Base-by-base conservation (phyloP, 805 yeast species). In the Lachancea cidri region DNA sequence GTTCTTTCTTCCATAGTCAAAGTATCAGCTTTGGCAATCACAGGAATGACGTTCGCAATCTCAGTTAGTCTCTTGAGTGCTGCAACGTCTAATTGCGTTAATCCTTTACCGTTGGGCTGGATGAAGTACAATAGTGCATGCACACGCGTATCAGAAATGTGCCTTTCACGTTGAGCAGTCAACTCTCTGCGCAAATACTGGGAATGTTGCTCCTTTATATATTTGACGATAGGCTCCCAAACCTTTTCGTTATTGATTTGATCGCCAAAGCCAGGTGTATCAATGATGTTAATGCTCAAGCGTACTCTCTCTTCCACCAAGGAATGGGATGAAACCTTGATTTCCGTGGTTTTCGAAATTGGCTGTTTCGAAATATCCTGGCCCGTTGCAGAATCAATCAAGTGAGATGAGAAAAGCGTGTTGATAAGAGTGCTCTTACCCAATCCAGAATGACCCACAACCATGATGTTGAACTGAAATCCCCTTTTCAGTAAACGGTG, bases 181-280 rank as follows among this genome's bases (percentile, higher is more conserved):
- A 91, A 80, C 67, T 89, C 98, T 64, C 84, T 86, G 68, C 97
- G 83, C 60, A 89, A 73, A 64, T 85, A 89, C 56, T 81, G 81
- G 33, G 94, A 83, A 64, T 89, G 95, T 67, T 89, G 97, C 66
- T 89, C 97, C 68, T 89, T 89, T 62, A 89, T 86, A 67, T 88
- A 89, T 66, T 86, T 87, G 50, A 89, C 82, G 48, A 89, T 46
- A 13, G 57, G 57, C 1, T 66, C 45, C 29, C 85, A 47, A 1
- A 95, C 88, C 66, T 83, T 85, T 56, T 86, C 94, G 66, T 89
- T 89, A 69, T 88, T 86, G 52, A 93, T 84, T 67, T 86, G 96
- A 71, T 93, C 98, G 30, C 96, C 98, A 71, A 87, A 93, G 13
- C 98, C 98, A 16, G 98, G 98, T 3, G 98, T 93, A 62, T 93